These are phyloP conservation scores for Petasospora rhodanensis DNA, from an alignment of 1,139 yeast species.

Conservation along the genomic window DNA sequence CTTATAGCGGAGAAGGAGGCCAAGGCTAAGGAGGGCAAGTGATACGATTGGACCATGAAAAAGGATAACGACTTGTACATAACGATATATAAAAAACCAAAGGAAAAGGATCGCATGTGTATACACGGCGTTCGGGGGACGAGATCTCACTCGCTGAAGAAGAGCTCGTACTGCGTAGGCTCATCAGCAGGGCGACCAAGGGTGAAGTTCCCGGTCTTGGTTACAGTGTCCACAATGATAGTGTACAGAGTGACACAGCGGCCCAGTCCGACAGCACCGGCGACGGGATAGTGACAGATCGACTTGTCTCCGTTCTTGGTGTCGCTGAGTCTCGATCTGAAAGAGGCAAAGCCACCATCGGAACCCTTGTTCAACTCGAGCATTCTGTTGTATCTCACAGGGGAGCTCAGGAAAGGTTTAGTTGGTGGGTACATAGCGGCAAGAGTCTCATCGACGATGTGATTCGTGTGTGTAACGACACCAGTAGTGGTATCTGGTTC, in stretches of 20 bases:
- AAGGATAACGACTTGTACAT: not conserved
- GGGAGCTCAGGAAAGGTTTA: slow-evolving; percentile 14
- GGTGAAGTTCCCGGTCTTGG: slow-evolving; percentile 14
- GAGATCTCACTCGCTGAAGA: slow-evolving; percentile 9
- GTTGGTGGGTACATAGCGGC: slow-evolving; percentile 6
- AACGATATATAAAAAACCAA: too few species aligned
- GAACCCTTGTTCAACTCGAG: slow-evolving; percentile 8
- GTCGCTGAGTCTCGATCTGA: slow-evolving; percentile 16
- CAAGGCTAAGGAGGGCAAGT: slow-evolving; percentile 9
- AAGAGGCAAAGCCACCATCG: slow-evolving; percentile 11
- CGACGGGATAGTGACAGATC: slow-evolving; percentile 12
- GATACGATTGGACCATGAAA: not conserved
- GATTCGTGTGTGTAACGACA: slow-evolving; percentile 22
- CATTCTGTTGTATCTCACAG: slow-evolving; percentile 15
- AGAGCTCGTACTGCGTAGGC: slow-evolving; percentile 13
- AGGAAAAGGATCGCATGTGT: too few species aligned
- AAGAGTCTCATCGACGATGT: slow-evolving; percentile 12
- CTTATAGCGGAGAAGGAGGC: slow-evolving; percentile 53
- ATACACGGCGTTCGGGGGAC: too few species aligned
- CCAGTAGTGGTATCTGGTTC: slow-evolving; percentile 11
- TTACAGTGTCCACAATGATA: slow-evolving; percentile 14
- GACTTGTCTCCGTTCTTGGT: slow-evolving; percentile 10
- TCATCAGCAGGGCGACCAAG: slow-evolving; percentile 17
- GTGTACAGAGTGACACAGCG: slow-evolving; percentile 19
- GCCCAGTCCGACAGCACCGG: slow-evolving; percentile 13